These are phyloP conservation scores for Tylopilus sp. DNA, from an alignment of 768 basidiomycete species.

Conservation along the genomic window DNA sequence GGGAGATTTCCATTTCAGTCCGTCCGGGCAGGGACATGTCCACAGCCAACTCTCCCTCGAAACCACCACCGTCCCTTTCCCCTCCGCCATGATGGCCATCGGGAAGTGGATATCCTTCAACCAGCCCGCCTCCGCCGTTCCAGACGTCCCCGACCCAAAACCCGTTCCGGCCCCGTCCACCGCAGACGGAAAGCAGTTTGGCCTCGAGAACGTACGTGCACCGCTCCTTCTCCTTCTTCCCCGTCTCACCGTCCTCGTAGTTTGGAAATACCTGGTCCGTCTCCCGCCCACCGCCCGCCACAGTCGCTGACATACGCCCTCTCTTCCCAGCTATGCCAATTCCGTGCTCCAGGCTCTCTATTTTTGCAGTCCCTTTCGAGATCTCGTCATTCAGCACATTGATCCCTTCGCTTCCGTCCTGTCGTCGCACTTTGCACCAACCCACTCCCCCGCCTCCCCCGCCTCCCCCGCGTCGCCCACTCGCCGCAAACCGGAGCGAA, in stretches of 20 bases:
- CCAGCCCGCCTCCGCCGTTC: slow-evolving; percentile 17
- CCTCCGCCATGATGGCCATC: slow-evolving; percentile 29
- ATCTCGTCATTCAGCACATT: slow-evolving; percentile 72
- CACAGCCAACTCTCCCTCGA: neutral
- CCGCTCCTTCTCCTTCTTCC: neutral
- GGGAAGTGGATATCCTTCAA: slow-evolving; percentile 39
- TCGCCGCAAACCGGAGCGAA: slow-evolving; percentile 60
- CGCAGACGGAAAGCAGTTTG: slow-evolving; percentile 85
- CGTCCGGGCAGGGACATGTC: neutral
- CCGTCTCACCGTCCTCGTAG: slow-evolving; percentile 39
- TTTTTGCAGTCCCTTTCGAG: slow-evolving; percentile 90
- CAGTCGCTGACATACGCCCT: slow-evolving; percentile 17
- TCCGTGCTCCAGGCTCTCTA: slow-evolving; percentile 98
- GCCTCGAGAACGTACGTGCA: slow-evolving; percentile 88
- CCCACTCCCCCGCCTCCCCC: slow-evolving; percentile 27
- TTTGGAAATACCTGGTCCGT: slow-evolving; percentile 95
- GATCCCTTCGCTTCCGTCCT: slow-evolving; percentile 45
- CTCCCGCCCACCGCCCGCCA: slow-evolving; percentile 2
- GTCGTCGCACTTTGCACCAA: slow-evolving; percentile 21
- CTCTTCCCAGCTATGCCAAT: slow-evolving; percentile 79
- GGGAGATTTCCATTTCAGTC: neutral
- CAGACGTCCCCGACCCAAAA: slow-evolving; percentile 27
- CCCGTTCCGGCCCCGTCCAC: slow-evolving; percentile 40
- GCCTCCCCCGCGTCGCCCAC: slow-evolving; percentile 30
- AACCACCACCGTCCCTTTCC: neutral